Base-by-base conservation (phyloP, 768 basidiomycete species). In the Trametes punicea region DNA sequence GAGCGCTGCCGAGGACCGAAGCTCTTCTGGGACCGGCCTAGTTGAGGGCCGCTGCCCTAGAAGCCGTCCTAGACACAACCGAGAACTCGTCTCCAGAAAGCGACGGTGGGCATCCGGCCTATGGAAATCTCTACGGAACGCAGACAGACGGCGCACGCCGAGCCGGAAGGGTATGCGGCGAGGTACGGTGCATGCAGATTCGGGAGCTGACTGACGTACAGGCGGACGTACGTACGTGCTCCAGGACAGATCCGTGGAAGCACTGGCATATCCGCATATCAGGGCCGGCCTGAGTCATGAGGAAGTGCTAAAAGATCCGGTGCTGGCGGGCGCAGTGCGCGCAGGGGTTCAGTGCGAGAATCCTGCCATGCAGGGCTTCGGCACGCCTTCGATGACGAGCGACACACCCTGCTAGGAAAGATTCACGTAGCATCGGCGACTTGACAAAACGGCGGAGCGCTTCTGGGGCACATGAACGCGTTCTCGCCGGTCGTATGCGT, bases 401-500 rank as follows among this genome's bases (percentile, higher is more conserved):
- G 38, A 8, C 50, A 13, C 18, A 27, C 29, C 23, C 20, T 25
- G 8, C 23, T 18, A 26, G 33, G 15, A 44, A 7, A 16, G 25
- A 30, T 16, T 2, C 27, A 34, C 6, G 36, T 25, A 41, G 25
- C 33, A 26, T 44, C 52, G 52, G 52, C 42, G 20, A 54, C 52
- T 54, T 45, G 52, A 54, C 34, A 26, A 27, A 41, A 38, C 52
- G 44, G 44, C 52, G 52, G 33, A 9, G 16, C 23, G n/a, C 31
- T 23, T 38, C 34, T 48, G 33, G 13, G n/a, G 10, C 6, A 3
- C 13, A 26, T 34, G 42, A 8, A 6, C 18, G 41, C 21, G 21
- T 33, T 18, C 31, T 31, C 20, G 6, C 41, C 34, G 40, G 34
- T 36, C 9, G 15, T 36, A 15, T n/a, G 15, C 6, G n/a, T n/a